Base-by-base conservation (phyloP, 345 rosid genomes). In the Anastatica hierochuntica region DNA sequence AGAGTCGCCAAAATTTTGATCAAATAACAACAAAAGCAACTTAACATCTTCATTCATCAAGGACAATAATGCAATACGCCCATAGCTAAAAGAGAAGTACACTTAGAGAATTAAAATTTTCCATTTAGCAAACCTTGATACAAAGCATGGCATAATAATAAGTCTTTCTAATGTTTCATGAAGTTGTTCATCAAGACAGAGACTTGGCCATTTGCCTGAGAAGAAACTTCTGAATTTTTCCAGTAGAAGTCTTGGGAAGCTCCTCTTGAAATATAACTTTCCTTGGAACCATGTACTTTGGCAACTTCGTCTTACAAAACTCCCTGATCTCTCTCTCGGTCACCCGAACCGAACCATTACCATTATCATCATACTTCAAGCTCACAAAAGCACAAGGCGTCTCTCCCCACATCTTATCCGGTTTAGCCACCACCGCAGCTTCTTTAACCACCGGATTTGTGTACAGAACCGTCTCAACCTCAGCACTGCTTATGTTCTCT, bases 371-470 rank as follows among this genome's bases (percentile, higher is more conserved):
- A 23, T 38, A 61, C 52, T 76, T 83, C 70, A 83, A 55, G 55
- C 76, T 78, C 68, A 83, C 75, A 14, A 83, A 80, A 14, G 87
- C 92, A 49, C 87, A 80, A 3, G 84, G 84, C 0, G 81, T 76
- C 61, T 83, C 83, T 13, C 84, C 87, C 87, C 92, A 83, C 30
- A 74, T 71, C 45, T 74, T 51, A 39, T 83, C 79, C 5, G 79
- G 86, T 46, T 57, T 52, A 2, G 78, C 86, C 45, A 80, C 90
- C 59, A 80, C 86, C 10, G 90, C 86, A 1, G 70, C 90, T 58
- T 80, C 90, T 8, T 75, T 56, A 43, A 83, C 67, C 44, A 71
- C 76, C 1, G 90, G 84, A 18, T 83, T 72, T 3, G 64, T 51
- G 14, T 83, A 83, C 68, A 83, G 39, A 55, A 83, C 79, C 2